Evolutionary conservation across 228 moss, liverwort and hornwort species (phyloP).

Genomic region (Sphagnum fallax): DNA sequence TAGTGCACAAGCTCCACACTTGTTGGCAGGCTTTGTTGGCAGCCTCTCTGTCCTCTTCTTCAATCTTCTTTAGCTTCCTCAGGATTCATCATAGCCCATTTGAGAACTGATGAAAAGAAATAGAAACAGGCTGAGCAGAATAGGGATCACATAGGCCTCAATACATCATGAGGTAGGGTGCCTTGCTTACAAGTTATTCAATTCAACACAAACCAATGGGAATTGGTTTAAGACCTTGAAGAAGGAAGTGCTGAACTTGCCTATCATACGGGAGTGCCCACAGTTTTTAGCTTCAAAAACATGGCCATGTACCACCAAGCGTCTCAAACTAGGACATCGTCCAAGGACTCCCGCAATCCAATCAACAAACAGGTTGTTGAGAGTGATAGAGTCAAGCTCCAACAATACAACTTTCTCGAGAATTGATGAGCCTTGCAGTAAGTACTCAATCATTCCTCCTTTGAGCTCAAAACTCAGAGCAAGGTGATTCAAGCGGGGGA

Average conservation of each 20-base stretch:
- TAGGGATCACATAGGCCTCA: no score
- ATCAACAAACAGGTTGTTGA: conserved; percentile 46
- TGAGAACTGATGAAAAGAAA: no score
- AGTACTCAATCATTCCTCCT: conserved; percentile 34
- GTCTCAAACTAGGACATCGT: conserved; percentile 48
- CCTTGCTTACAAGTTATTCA: conserved; percentile 8
- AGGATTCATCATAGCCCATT: no score
- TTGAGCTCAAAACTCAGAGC: conserved; percentile 48
- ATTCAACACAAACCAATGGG: conserved; percentile 43
- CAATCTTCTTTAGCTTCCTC: no score
- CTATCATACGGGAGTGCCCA: conserved; percentile 51
- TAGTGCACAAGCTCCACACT: no score
- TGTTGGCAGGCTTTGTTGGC: no score
- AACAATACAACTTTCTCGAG: conserved; percentile 48
- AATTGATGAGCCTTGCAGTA: conserved; percentile 37
- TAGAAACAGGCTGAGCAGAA: no score
- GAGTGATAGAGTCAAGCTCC: conserved; percentile 46
- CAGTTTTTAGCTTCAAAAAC: conserved; percentile 31
- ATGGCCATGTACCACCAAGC: conserved; percentile 50
- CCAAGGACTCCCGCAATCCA: conserved; percentile 59
- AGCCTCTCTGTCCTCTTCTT: no score
- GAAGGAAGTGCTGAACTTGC: conserved; percentile 62
- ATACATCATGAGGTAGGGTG: no score
- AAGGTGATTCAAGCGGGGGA: conserved; percentile 39
- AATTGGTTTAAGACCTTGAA: conserved; percentile 61